These are phyloP conservation scores for Phoma sp. DNA, from an alignment of 2,329 filamentous ascomycete species.

Conservation along the genomic window DNA sequence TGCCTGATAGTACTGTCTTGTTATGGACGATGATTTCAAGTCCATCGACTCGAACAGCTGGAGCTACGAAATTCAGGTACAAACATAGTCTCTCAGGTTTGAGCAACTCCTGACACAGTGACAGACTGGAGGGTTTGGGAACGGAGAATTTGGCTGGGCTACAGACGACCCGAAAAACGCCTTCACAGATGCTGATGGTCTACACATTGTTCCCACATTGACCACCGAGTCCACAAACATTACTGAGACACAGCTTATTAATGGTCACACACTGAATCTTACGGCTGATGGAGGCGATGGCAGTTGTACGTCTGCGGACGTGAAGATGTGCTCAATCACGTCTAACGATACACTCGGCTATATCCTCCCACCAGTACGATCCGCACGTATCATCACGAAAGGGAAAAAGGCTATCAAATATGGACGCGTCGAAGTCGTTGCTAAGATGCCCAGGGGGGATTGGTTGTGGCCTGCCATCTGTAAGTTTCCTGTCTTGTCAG, in stretches of 20 bases:
- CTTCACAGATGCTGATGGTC: conserved; percentile 70
- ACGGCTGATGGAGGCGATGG: conserved; percentile 50
- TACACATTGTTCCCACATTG: conserved; percentile 78
- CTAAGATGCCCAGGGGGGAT: conserved; percentile 76
- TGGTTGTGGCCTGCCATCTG: conserved; percentile 91
- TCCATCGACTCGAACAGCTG: neutral
- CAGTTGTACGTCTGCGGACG: conserved; percentile 69
- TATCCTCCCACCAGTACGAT: conserved; percentile 77
- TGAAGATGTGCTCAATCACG: conserved; percentile 67
- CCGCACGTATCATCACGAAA: conserved; percentile 77
- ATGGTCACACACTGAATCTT: conserved; percentile 34
- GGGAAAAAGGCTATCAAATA: conserved; percentile 76
- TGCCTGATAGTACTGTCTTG: neutral
- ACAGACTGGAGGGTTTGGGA: conserved; percentile 72
- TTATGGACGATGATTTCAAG: conserved; percentile 1
- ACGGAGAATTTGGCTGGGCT: conserved; percentile 72
- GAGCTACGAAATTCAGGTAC: conserved; percentile 2
- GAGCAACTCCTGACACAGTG: neutral
- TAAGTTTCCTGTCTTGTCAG: neutral
- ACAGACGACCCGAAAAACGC: conserved; percentile 75
- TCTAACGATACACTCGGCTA: conserved; percentile 78
- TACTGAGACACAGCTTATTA: conserved; percentile 72
- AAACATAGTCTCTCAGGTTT: neutral
- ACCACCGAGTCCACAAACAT: conserved; percentile 67
- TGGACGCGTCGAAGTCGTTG: conserved; percentile 78